Percentiles rank a stretch among this genome's conserved stretches.
These are phyloP conservation scores for Trametes meyenii DNA, from an alignment of 768 basidiomycete genomes.

Conservation along the genomic window DNA sequence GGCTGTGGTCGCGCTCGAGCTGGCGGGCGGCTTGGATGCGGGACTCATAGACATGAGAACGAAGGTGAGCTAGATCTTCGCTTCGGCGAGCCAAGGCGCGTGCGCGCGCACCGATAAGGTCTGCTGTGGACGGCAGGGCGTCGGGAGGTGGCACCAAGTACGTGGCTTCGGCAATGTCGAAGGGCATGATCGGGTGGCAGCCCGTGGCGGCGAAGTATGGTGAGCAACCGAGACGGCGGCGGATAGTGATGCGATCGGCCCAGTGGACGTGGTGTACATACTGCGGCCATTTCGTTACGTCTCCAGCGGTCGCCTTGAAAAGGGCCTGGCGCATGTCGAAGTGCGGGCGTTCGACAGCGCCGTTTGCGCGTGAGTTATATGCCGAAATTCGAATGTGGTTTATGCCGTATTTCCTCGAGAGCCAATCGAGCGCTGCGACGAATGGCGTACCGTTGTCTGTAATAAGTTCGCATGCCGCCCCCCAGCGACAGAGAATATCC, in stretches of 20 bases:
- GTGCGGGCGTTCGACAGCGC: slow-evolving; percentile 28
- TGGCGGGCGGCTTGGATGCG: slow-evolving; percentile 3
- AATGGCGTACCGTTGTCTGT: slow-evolving; percentile 46
- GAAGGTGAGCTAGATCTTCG: slow-evolving; percentile 16
- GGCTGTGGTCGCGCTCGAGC: slow-evolving; percentile 24
- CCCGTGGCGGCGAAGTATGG: slow-evolving; percentile 30
- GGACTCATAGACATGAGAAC: slow-evolving; percentile 9
- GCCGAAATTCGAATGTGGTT: slow-evolving; percentile 34
- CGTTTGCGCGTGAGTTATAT: slow-evolving; percentile 32
- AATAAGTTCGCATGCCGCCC: slow-evolving; percentile 40
- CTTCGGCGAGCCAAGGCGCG: slow-evolving; percentile 16
- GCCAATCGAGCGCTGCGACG: slow-evolving; percentile 28
- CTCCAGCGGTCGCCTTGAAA: slow-evolving; percentile 25
- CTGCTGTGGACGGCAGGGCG: slow-evolving; percentile 8
- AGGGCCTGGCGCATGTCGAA: slow-evolving; percentile 26
- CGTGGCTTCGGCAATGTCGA: slow-evolving; percentile 28
- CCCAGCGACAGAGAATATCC: slow-evolving; percentile 45
- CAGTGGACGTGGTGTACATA: slow-evolving; percentile 36
- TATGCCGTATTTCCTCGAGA: slow-evolving; percentile 37
- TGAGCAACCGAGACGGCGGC: slow-evolving; percentile 35
- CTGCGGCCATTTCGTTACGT: slow-evolving; percentile 27
- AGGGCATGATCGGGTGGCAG: slow-evolving; percentile 26
- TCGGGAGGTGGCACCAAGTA: slow-evolving; percentile 18
- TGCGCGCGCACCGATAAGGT: slow-evolving; percentile 24
- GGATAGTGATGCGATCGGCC: slow-evolving; percentile 40